These are phyloP conservation scores for Alternaria sp. DNA, from an alignment of 2,329 filamentous ascomycete species.

Conservation along the genomic window DNA sequence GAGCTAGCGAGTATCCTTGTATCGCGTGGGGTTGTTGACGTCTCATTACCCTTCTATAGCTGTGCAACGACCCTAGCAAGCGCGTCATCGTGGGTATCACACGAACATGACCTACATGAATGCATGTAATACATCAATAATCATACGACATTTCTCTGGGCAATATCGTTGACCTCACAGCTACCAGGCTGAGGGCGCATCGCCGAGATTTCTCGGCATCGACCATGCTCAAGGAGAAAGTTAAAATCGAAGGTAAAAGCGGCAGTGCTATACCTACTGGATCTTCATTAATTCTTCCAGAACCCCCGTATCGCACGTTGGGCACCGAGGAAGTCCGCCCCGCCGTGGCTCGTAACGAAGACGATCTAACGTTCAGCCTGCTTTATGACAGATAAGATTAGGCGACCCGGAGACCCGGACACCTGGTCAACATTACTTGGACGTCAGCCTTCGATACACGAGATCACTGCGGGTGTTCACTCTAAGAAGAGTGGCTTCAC, in stretches of 20 bases:
- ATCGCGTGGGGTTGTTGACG: background rate
- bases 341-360: background rate
- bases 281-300: background rate
- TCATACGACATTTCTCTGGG: background rate
- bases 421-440: background rate
- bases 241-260: background rate
- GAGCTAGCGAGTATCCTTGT: background rate
- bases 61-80: background rate
- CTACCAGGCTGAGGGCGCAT: background rate
- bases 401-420: background rate
- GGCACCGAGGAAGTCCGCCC: background rate
- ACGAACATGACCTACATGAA: background rate
- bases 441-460: background rate
- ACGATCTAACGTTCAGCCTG: background rate
- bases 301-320: background rate
- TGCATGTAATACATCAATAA: background rate
- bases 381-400: background rate
- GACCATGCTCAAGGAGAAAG: background rate
- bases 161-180: background rate
- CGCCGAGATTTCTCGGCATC: background rate
- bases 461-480: background rate
- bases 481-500: background rate
- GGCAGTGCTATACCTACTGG: background rate
- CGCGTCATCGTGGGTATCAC: background rate
- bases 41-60: background rate